phyloP scores from a whole-genome alignment of 495 filamentous ascomycete species.

The Penicillium tannophilum region DNA sequence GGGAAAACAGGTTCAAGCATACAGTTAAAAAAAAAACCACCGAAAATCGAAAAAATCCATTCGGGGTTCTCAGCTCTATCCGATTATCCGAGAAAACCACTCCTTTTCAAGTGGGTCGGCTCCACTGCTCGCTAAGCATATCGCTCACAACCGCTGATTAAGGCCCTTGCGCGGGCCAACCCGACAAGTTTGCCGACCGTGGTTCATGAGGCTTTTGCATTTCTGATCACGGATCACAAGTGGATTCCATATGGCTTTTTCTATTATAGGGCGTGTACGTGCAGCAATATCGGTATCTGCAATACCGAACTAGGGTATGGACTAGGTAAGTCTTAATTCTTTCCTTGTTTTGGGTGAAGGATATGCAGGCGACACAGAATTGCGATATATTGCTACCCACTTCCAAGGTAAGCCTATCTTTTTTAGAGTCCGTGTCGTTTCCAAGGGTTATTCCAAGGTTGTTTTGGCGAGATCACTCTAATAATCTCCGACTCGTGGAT shows the following conservation, averaged over 20 bases:
- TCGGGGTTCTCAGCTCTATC: slow-evolving; percentile 15
- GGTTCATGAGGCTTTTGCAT: slow-evolving; percentile 18
- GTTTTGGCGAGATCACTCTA: not conserved
- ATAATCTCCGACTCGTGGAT: slow-evolving; percentile 1
- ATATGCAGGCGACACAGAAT: slow-evolving; percentile 1
- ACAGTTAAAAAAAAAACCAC: not conserved
- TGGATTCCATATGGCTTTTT: slow-evolving; percentile 10
- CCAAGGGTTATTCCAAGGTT: no score
- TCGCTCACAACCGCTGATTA: slow-evolving; percentile 12
- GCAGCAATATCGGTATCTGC: not conserved
- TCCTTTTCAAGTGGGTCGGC: slow-evolving; percentile 24
- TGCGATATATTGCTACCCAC: not conserved
- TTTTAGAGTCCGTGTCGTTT: no score
- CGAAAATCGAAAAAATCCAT: not conserved
- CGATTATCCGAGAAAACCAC: slow-evolving; percentile 25
- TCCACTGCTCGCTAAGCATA: slow-evolving; percentile 36
- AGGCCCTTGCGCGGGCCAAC: slow-evolving; percentile 33
- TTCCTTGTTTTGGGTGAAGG: not conserved
- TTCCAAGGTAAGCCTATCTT: no score
- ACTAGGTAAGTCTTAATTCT: no score
- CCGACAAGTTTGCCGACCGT: slow-evolving; percentile 32
- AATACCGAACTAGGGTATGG: no score
- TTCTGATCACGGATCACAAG: slow-evolving; percentile 4
- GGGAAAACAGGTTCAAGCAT: not conserved
- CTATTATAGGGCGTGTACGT: not conserved